phyloP scores from a whole-genome alignment of 2,329 filamentous ascomycete species.

The Fusarium burgessii region DNA sequence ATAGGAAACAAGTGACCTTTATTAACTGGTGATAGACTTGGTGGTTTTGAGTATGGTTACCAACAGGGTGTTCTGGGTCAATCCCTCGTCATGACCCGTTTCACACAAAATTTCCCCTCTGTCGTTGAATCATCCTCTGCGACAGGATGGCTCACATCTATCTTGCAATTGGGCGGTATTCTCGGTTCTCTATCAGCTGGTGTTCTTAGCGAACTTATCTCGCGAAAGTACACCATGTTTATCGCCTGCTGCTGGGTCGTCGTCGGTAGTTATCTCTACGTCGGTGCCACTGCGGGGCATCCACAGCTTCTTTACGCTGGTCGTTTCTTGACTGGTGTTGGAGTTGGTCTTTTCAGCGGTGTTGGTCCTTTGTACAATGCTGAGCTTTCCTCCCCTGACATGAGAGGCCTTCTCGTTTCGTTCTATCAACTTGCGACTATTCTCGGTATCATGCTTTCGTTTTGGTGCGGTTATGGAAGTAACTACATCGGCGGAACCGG shows the following conservation, averaged over 20 bases:
- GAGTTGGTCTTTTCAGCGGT: conserved; percentile 61
- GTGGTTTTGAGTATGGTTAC: conserved; percentile 44
- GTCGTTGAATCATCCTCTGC: conserved; percentile 60
- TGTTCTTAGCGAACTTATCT: conserved; percentile 62
- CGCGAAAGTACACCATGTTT: conserved; percentile 65
- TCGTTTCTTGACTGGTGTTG: conserved; percentile 62
- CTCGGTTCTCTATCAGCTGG: conserved; percentile 61
- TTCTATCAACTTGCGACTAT: conserved; percentile 67
- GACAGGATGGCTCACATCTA: conserved; percentile 63
- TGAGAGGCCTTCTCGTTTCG: conserved; percentile 74
- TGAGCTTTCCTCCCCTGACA: conserved; percentile 70
- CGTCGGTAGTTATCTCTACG: conserved; percentile 59
- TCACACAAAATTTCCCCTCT: conserved; percentile 61
- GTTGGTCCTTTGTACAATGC: conserved; percentile 62
- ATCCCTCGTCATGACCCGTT: conserved; percentile 65
- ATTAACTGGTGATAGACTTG: conserved; percentile 23
- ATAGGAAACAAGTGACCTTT: not conserved
- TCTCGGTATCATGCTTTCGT: conserved; percentile 60
- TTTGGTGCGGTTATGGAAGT: conserved; percentile 60
- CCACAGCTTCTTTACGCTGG: conserved; percentile 60
- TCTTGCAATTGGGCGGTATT: conserved; percentile 64
- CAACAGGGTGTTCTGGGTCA: conserved; percentile 67
- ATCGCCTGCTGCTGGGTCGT: conserved; percentile 61
- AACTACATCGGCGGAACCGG: conserved; percentile 62
- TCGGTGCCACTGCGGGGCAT: conserved; percentile 55